These are phyloP conservation scores for Pythium brachiatum DNA, from an alignment of 352 stramenopile species.

Conservation along the genomic window DNA sequence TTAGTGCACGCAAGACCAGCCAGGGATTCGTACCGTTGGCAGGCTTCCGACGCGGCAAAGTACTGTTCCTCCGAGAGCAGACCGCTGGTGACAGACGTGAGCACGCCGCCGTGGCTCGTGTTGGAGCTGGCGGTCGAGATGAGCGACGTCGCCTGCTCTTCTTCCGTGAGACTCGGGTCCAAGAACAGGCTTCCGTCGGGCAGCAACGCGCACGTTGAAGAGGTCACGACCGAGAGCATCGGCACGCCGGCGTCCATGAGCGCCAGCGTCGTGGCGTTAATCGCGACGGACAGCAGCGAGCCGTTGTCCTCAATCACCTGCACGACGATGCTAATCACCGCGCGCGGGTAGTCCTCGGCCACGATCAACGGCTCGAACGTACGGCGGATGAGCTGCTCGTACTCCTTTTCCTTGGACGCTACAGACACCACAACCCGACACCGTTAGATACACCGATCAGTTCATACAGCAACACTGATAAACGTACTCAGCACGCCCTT, in stretches of 20 bases:
- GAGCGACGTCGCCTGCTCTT: conserved; percentile 64
- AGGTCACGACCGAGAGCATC: conserved; percentile 68
- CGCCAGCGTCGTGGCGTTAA: conserved; percentile 75
- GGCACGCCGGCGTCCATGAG: conserved; percentile 81
- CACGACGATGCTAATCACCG: conserved; percentile 84
- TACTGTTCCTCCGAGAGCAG: conserved; percentile 79
- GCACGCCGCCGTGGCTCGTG: conserved; percentile 54
- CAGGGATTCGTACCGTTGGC: conserved; percentile 54
- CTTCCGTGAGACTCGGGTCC: conserved; percentile 64
- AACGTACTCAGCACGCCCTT: conserved; percentile 68
- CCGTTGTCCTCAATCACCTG: conserved; percentile 85
- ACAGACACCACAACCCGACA: background rate
- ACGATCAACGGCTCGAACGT: conserved; percentile 73
- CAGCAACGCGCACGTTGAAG: conserved; percentile 64
- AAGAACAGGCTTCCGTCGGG: conserved; percentile 63
- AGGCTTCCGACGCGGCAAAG: conserved; percentile 80
- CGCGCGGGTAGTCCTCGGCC: conserved; percentile 67
- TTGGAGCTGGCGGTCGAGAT: conserved; percentile 67
- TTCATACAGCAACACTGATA: too few species aligned
- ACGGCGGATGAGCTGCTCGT: conserved; percentile 77
- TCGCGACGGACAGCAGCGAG: conserved; percentile 76
- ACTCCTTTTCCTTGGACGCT: conserved; percentile 85
- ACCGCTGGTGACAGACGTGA: conserved; percentile 74
- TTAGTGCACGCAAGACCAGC: too few species aligned
- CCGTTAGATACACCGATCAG: background rate